Conservation (phyloP, 257 asterid genomes). For the Agastache rugosa region DNA sequence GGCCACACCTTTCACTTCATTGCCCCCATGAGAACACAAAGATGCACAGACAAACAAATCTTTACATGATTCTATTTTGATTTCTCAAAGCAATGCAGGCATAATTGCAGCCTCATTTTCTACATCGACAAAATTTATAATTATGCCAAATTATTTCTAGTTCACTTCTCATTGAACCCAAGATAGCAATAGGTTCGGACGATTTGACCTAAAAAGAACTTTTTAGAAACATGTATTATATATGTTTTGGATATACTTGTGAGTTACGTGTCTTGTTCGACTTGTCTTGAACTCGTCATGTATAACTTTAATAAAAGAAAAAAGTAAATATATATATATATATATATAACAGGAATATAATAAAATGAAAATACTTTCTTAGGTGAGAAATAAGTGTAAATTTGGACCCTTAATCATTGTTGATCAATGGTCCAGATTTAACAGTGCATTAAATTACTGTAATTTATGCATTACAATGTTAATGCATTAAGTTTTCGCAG, state of each 20-base stretch:
- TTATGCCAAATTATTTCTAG: constrained; percentile 12
- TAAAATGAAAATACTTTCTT: too few relatives aligned
- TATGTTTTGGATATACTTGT: not conserved
- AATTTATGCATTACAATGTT: too few relatives aligned
- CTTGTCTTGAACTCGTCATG: not conserved
- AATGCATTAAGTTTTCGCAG: too few relatives aligned
- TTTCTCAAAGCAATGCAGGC: constrained; percentile 16
- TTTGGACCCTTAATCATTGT: too few relatives aligned
- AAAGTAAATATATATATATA: too few relatives aligned
- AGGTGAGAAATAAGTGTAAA: too few relatives aligned
- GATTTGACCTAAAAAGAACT: not conserved
- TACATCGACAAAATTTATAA: not conserved
- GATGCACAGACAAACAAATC: constrained; percentile 38
- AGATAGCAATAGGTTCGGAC: not conserved
- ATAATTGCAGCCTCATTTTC: not conserved
- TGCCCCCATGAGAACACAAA: constrained; percentile 27
- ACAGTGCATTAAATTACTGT: too few relatives aligned
- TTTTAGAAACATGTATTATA: too few relatives aligned
- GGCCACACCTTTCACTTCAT: constrained; percentile 40
- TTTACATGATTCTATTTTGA: constrained; percentile 10
- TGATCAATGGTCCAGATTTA: too few relatives aligned
- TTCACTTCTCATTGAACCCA: not conserved
- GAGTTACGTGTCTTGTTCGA: not conserved
- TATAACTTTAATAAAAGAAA: not conserved
- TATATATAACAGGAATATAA: too few relatives aligned